Base-by-base conservation (phyloP, 2,329 filamentous ascomycete genomes). In the Clonostachys rosea region DNA sequence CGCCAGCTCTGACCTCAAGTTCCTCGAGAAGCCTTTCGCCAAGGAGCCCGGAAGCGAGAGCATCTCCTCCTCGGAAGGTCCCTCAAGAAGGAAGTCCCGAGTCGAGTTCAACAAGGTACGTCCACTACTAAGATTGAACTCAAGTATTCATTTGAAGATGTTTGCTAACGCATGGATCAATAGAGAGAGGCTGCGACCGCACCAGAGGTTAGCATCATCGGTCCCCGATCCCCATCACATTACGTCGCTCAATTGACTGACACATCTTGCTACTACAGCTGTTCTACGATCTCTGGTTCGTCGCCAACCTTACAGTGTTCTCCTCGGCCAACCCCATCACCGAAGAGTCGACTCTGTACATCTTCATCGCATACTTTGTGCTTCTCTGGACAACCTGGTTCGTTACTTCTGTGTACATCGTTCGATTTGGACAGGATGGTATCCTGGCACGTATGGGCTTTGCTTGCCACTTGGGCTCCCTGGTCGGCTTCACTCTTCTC, bases 381-480 rank as follows among this genome's bases (percentile, higher is more conserved):
- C 68, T 86, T 17, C 66, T 86, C 7, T 87, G 83, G 83, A 77
- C 84, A 49, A 85, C 79, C n/a, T 87, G 84, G 84, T 73, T 85
- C 35, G 70, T 83, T 49, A 76, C 81, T 18, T 75, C 76, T 9
- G 64, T 86, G 2, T 85, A 82, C 59, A 83, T 87, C 60, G 76
- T 86, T 35, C 80, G 83, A 1, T 87, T 84, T 58, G 75, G 79
- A 1, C 73, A 78, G 18, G 83, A 87, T 60, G 82, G 76, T 39
- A 68, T 86, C 35, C 83, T 86, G 54, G 66, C 85, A 53, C 75
- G 83, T 34, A 54, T 72, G 30, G 76, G 75, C 50, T 79, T 83
- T 56, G 78, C 74, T 4, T 52, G 79, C 3, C 81, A 86, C 52
- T 75, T 87, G 6, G 82, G 76, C 30, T 76, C 81, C 37, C 82